Base-by-base conservation (phyloP, 805 yeast genomes). In the Lachancea mirantina region DNA sequence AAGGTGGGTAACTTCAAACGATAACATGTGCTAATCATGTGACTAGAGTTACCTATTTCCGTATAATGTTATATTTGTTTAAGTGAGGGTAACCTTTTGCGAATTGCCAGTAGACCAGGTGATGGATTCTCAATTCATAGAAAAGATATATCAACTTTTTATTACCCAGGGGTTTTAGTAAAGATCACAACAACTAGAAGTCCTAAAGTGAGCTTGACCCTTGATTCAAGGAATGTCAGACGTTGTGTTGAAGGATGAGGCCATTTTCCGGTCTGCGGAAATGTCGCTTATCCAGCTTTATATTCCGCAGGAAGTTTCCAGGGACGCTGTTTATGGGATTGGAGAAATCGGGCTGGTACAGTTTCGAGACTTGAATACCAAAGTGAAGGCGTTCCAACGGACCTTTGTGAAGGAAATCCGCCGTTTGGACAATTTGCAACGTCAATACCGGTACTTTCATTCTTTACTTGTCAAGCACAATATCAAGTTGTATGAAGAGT, bases 281-380 rank as follows among this genome's bases (percentile, higher is more conserved):
- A 94, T 92, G 97, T 76, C 94, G 30, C 72, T 88, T 48, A 82
- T 89, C 33, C 96, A 92, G 65, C 68, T 92, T 46, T 89, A 84
- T 58, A 76, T 92, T 39, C 89, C 97, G 6, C 77, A 84, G 17
- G 99, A 92, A 61, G 78, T 83, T 26, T 75, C 95, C 6, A 68
- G 96, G 42, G 94, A 87, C 39, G 75, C 85, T 23, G 79, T 87
- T n/a, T 74, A 84, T 37, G 74, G 84, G 17, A 65, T 92, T 22
- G 99, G 98, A 4, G 85, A 84, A 44, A 65, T 84, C 54, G 94
- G 95, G 16, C 64, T 76, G 39, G 72, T 92, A 17, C 96, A 94
- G 52, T 85, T 92, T 57, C 68, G 95, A 32, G 98, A 92, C 59
- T 67, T 84, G 64, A 92, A 92, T 60, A 62, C 76, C 34, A 75